These are phyloP conservation scores for Parastagonospora nodorum DNA, from an alignment of 2,329 filamentous ascomycete genomes.

Conservation along the genomic window DNA sequence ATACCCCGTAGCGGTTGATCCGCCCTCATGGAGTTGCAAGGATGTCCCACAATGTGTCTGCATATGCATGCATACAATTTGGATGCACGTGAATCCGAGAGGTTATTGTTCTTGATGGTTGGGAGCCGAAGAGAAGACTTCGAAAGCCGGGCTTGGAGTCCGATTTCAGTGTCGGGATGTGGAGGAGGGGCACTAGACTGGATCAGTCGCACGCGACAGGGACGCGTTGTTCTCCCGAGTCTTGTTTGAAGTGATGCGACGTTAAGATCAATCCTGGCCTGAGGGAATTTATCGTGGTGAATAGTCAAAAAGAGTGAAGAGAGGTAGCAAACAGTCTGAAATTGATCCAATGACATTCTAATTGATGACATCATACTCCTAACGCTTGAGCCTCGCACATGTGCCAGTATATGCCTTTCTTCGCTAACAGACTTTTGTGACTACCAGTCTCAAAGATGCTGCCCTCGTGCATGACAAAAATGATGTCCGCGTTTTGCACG, in stretches of 20 bases:
- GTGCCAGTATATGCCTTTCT: slow-evolving; percentile 19
- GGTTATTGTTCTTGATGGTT: not conserved
- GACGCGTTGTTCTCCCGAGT: too few species aligned
- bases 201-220: not conserved
- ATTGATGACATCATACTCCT: not conserved
- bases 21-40: not conserved
- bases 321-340: too few species aligned
- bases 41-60: not conserved
- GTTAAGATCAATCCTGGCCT: too few species aligned
- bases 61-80: not conserved
- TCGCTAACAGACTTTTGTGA: slow-evolving; percentile 16
- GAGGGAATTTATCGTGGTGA: too few species aligned
- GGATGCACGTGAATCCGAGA: not conserved
- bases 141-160: too few species aligned
- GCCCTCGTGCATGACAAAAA: slow-evolving; percentile 49
- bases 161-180: not conserved
- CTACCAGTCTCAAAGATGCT: slow-evolving; percentile 46
- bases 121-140: not conserved
- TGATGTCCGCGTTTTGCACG: slow-evolving; percentile 44
- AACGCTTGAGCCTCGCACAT: slow-evolving; percentile 21
- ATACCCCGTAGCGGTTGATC: not conserved
- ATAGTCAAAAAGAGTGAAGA: too few species aligned
- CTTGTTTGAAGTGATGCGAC: too few species aligned
- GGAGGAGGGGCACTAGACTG: not conserved
- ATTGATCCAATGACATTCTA: not conserved